phyloP scores from a whole-genome alignment of 2,329 filamentous ascomycete genomes.

The Lomentospora prolificans region DNA sequence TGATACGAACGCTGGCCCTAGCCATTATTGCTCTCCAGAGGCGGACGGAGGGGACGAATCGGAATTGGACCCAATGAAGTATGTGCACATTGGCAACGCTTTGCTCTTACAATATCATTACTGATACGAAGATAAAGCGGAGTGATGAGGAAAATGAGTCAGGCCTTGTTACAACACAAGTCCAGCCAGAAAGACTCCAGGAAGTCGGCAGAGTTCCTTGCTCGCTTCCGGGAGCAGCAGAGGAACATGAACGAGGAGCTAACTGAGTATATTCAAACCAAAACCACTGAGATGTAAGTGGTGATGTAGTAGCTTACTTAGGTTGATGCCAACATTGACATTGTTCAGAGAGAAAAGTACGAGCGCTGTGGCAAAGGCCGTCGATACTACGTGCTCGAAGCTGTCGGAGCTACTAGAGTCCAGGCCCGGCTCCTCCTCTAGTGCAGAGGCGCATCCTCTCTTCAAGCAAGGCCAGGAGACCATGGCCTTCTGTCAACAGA shows the following conservation, averaged over 20 bases:
- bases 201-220: constrained; percentile 2
- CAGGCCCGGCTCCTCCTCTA: neutral
- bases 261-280: neutral
- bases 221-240: constrained; percentile 4
- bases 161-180: constrained; percentile 2
- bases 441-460: neutral
- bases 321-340: neutral
- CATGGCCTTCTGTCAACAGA: neutral
- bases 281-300: constrained; percentile 3
- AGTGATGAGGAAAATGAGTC: neutral
- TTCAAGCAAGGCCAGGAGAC: neutral
- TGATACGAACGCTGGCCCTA: neutral
- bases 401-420: neutral
- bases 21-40: neutral
- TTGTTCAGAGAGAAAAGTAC: neutral
- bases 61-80: neutral
- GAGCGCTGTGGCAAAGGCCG: too few species aligned
- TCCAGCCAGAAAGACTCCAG: neutral
- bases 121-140: neutral
- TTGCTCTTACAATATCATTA: too few species aligned
- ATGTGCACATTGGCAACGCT: neutral
- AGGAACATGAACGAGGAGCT: neutral
- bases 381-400: neutral
- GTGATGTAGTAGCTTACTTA: neutral
- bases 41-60: neutral